Percentiles rank a stretch among this genome's conserved stretches.
These are phyloP conservation scores for Hevea brasiliensis DNA, from an alignment of 345 rosid species.

Conservation along the genomic window DNA sequence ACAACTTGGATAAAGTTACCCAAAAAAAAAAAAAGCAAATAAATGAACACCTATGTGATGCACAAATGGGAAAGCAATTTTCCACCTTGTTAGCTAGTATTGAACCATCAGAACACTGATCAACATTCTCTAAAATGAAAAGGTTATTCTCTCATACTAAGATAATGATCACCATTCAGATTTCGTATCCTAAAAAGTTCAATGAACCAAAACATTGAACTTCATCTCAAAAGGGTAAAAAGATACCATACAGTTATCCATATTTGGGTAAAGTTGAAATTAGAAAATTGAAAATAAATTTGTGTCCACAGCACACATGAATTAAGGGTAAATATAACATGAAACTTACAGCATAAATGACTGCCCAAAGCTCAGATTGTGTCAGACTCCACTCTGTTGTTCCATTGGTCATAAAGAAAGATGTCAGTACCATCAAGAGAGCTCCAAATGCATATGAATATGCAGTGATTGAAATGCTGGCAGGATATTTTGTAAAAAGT, in stretches of 20 bases:
- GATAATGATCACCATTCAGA: no score
- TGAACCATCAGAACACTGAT: no score
- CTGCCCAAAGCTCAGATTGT: conserved; percentile 73
- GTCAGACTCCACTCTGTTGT: conserved; percentile 84
- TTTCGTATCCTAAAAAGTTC: no score
- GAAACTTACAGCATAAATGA: conserved; percentile 81
- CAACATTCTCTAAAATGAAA: no score
- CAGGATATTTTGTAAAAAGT: conserved; percentile 75
- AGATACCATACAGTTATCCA: conserved; percentile 1
- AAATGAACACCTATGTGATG: no score
- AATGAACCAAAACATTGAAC: neutral
- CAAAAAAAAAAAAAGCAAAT: no score
- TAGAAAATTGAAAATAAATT: neutral
- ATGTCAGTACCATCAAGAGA: conserved; percentile 62
- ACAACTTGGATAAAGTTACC: no score
- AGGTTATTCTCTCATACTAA: no score
- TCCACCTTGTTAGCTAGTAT: no score
- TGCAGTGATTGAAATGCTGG: conserved; percentile 82
- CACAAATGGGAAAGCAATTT: no score
- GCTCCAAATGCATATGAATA: conserved; percentile 81
- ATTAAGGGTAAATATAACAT: neutral
- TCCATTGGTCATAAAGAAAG: conserved; percentile 61
- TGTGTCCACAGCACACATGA: neutral
- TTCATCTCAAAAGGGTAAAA: conserved; percentile 1
- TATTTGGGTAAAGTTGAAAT: neutral